Base-by-base conservation (phyloP, 2,329 filamentous ascomycete species). In the Fusarium mexicanum region DNA sequence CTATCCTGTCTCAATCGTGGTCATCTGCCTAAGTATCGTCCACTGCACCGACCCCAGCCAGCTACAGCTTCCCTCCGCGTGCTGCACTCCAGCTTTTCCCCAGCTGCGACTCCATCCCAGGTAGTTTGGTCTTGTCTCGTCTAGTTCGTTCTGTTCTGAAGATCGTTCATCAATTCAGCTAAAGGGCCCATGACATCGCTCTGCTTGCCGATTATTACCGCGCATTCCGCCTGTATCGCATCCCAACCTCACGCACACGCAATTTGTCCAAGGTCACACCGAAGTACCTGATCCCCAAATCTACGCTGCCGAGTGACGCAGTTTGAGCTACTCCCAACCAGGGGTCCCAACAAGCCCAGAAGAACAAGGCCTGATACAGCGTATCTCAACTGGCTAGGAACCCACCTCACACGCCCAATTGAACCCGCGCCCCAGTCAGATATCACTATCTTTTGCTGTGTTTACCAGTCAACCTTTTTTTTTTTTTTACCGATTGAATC, bases 261-360 rank as follows among this genome's bases (percentile, higher is more conserved):
- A 68, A 14, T 46, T 69, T 69, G 64, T 63, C 58, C 47, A 55
- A 72, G 67, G 75, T 77, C 75, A 77, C 75, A 67, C 31, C 40
- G 57, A 77, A 76, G 75, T 77, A 77, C 75, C 75, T 75, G 67
- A 76, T 75, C 61, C 71, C 55, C 59, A 65, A 67, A 57, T 64
- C 51, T 61, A 50, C n/a, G 57, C 53, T 75, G 64, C 58, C 44
- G 61, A 58, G 72, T 78, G 72, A 74, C 72, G 72, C 72, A 74
- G 55, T 65, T 72, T 58, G 70, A 74, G 72, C 65, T 65, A 62
- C 67, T 55, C 46, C 51, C 60, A 75, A 75, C 73, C 69, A 73
- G 71, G 72, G 73, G 55, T 64, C 72, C 68, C 68, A 72, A 72
- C 71, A 74, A 74, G 62, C 50, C 71, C 58, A 54, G 24, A 29